Percentiles rank a stretch among this genome's conserved stretches.
Conservation (phyloP, 2,329 filamentous ascomycete genomes). For the Trichoderma sp. region DNA sequence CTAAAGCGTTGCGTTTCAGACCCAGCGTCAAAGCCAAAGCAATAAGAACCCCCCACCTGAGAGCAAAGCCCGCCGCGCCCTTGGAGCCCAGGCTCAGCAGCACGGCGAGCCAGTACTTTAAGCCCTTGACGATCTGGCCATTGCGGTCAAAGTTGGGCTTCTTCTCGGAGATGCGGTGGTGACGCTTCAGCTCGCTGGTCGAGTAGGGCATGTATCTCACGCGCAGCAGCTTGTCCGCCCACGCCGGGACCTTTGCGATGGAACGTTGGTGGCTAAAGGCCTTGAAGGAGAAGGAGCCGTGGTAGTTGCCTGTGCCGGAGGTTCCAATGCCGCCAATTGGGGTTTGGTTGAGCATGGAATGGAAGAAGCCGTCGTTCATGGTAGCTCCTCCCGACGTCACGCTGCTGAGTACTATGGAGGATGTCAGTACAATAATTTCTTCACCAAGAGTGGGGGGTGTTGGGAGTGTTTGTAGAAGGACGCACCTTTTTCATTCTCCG, state of each 20-base stretch:
- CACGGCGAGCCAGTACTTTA: conserved; percentile 53
- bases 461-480: conserved; percentile 1
- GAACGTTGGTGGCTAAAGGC: conserved; percentile 40
- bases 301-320: conserved; percentile 48
- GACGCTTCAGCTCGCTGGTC: conserved; percentile 42
- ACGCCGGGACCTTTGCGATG: conserved; percentile 36
- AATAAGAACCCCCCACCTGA: conserved; percentile 47
- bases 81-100: conserved; percentile 51
- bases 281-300: conserved; percentile 47
- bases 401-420: conserved; percentile 34
- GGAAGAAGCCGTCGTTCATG: conserved; percentile 47
- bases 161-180: conserved; percentile 40
- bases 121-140: conserved; percentile 49
- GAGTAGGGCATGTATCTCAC: conserved; percentile 66
- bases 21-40: conserved; percentile 38
- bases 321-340: conserved; percentile 51
- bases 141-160: conserved; percentile 62
- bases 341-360: conserved; percentile 39
- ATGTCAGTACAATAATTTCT: neutral
- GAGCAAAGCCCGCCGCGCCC: conserved; percentile 47
- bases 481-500: conserved; percentile 71
- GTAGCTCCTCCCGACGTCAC: conserved; percentile 50
- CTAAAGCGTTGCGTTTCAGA: conserved; percentile 35
- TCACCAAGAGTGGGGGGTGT: neutral
- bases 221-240: conserved; percentile 52